Percentiles rank a stretch among this genome's conserved stretches.
Evolutionary conservation across 2,329 filamentous ascomycete genomes (phyloP).

Genomic region (Harringtonia aguacate): DNA sequence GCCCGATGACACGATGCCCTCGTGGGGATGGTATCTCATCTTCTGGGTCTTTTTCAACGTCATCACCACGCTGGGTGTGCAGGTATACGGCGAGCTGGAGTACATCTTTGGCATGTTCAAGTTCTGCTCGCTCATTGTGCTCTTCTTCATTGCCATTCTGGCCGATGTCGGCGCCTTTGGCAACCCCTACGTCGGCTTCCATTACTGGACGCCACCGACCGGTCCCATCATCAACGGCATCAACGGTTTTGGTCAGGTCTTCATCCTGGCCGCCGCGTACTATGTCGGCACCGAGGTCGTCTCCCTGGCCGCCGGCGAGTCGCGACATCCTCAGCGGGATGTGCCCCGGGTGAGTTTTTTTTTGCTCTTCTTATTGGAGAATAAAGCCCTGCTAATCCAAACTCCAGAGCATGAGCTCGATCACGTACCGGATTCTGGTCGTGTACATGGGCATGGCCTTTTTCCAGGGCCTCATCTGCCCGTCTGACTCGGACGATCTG

Average conservation of each 20-base stretch:
- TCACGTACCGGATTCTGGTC: not conserved
- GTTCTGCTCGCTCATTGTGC: constrained; percentile 6
- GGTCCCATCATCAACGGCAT: not conserved
- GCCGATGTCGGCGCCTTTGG: constrained; percentile 4
- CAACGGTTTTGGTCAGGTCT: not conserved
- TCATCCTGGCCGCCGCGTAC: not conserved
- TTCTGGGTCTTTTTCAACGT: constrained; percentile 35
- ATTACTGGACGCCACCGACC: not conserved
- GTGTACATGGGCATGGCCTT: not conserved
- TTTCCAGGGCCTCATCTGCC: not conserved
- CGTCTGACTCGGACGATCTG: not conserved
- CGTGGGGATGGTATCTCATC: constrained; percentile 24
- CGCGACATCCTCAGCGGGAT: not conserved
- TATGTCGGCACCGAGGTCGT: not conserved
- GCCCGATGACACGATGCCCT: constrained; percentile 29
- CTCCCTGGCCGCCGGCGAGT: not conserved
- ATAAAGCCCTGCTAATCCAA: not conserved
- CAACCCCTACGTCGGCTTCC: constrained; percentile 1
- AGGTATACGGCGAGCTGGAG: constrained; percentile 24
- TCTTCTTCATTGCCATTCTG: constrained; percentile 5
- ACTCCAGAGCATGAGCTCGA: not conserved
- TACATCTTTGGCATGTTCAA: constrained; percentile 14
- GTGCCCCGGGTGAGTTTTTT: not conserved
- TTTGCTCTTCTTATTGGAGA: not conserved
- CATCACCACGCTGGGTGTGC: constrained; percentile 12